These are phyloP conservation scores for Fusarium zealandicum DNA, from an alignment of 2,329 filamentous ascomycete genomes.

Conservation along the genomic window DNA sequence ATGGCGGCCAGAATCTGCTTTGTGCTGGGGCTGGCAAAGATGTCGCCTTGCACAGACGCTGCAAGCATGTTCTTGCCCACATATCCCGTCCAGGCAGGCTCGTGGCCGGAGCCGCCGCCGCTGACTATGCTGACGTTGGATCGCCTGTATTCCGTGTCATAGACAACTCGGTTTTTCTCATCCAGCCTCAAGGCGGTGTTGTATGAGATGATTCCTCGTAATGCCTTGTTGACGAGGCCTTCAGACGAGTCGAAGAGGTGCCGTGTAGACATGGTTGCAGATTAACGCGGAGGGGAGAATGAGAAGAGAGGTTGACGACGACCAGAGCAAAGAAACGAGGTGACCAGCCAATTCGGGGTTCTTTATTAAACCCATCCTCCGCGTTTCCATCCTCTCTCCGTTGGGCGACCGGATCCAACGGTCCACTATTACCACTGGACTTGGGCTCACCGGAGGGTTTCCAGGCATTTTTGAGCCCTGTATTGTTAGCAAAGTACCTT, in stretches of 20 bases:
- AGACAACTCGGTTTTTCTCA: slow-evolving; percentile 59
- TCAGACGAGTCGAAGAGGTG: slow-evolving; percentile 62
- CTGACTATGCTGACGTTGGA: slow-evolving; percentile 59
- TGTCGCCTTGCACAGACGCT: slow-evolving; percentile 66
- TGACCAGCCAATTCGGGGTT: neutral
- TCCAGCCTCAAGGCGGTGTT: slow-evolving; percentile 60
- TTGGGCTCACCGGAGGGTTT: neutral
- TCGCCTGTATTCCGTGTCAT: slow-evolving; percentile 53
- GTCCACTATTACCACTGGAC: slow-evolving; percentile 11
- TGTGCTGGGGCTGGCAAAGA: slow-evolving; percentile 70
- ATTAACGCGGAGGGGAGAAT: neutral
- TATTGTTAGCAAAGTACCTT: neutral
- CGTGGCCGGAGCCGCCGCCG: slow-evolving; percentile 65
- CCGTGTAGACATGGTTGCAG: slow-evolving; percentile 56
- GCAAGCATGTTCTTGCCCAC: slow-evolving; percentile 68
- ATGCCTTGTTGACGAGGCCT: slow-evolving; percentile 60
- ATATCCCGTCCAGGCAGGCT: slow-evolving; percentile 70
- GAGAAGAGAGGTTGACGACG: neutral
- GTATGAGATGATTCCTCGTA: slow-evolving; percentile 60
- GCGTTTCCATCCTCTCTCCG: neutral
- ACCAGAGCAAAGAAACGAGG: neutral
- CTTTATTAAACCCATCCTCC: slow-evolving; percentile 1
- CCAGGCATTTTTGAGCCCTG: neutral
- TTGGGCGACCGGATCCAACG: neutral
- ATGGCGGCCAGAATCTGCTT: slow-evolving; percentile 68